These are phyloP conservation scores for Elaeis oleifera DNA, from an alignment of 202 grass and related monocot genomes.

Conservation along the genomic window DNA sequence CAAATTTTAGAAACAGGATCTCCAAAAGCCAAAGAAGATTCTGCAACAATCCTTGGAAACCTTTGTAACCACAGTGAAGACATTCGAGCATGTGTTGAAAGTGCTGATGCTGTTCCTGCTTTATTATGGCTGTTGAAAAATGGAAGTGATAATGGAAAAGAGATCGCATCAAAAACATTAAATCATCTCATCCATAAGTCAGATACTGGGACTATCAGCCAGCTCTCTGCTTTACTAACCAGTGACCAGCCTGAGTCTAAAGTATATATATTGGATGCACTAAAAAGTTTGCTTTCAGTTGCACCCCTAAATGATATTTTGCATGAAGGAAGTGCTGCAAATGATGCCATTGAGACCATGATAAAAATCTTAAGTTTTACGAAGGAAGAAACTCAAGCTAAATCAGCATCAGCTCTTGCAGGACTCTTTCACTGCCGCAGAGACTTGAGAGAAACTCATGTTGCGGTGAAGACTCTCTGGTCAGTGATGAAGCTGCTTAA, in stretches of 20 bases:
- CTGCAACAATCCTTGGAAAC: constrained; percentile 93
- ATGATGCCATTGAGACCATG: constrained; percentile 96
- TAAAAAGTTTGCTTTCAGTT: constrained; percentile 96
- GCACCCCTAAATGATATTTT: constrained; percentile 91
- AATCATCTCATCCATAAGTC: constrained; percentile 99
- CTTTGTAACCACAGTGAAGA: constrained; percentile 99
- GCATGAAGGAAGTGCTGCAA: constrained; percentile 95
- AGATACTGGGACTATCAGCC: constrained; percentile 96
- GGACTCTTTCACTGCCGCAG: constrained; percentile 86
- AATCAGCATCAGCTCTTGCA: constrained; percentile 90
- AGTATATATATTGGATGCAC: constrained; percentile 92
- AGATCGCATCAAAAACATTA: constrained; percentile 97
- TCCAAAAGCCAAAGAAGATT: constrained; percentile 99
- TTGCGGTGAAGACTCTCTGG: constrained; percentile 80
- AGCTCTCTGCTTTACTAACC: constrained; percentile 89
- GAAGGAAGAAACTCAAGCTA: constrained; percentile 96
- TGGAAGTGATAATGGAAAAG: constrained; percentile 96
- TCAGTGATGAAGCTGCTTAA: constrained; percentile 81
- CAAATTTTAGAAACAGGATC: constrained; percentile 97
- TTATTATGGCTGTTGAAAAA: constrained; percentile 99
- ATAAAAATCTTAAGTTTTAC: constrained; percentile 88
- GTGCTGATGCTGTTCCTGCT: constrained; percentile 98
- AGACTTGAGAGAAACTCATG: constrained; percentile 84
- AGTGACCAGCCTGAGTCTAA: constrained; percentile 98
- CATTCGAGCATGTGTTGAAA: constrained; percentile 97